These are phyloP conservation scores for Fusarium bulbicola DNA, from an alignment of 2,329 filamentous ascomycete genomes.

Conservation along the genomic window DNA sequence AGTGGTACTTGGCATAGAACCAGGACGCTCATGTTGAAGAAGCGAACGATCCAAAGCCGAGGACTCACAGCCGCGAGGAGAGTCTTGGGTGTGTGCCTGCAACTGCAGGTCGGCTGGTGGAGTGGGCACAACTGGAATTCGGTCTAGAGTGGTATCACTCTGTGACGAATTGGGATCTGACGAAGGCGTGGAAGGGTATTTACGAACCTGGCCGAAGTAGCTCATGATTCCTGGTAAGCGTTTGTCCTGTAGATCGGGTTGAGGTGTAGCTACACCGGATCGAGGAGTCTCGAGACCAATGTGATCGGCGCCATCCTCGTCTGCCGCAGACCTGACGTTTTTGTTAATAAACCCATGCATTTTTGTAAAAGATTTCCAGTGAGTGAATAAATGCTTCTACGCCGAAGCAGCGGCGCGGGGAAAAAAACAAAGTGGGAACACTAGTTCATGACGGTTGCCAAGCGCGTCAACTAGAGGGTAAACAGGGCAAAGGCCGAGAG, in stretches of 20 bases:
- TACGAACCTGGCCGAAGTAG: conserved; percentile 99
- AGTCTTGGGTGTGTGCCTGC: conserved; percentile 40
- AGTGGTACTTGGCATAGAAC: conserved; percentile 36
- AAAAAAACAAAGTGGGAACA: conserved; percentile 47
- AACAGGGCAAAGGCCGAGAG: conserved; percentile 39
- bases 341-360: conserved; percentile 63
- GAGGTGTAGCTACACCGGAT: conserved; percentile 90
- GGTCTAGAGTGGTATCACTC: conserved; percentile 41
- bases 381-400: conserved; percentile 44
- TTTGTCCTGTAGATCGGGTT: conserved; percentile 93
- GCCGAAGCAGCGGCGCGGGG: conserved; percentile 43
- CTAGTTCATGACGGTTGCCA: conserved; percentile 54
- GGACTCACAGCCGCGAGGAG: conserved; percentile 33
- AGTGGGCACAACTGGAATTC: conserved; percentile 40
- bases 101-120: conserved; percentile 46
- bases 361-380: conserved; percentile 43
- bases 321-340: conserved; percentile 64
- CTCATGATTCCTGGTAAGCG: conserved; percentile 94
- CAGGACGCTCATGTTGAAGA: conserved; percentile 39
- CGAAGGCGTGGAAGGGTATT: conserved; percentile 68
- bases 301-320: conserved; percentile 78
- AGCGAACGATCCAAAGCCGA: conserved; percentile 34
- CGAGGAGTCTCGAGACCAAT: conserved; percentile 88
- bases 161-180: conserved; percentile 53
- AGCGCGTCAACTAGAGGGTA: conserved; percentile 44